phyloP scores from a whole-genome alignment of 2,329 filamentous ascomycete species.

The Ophiocordyceps camponoti-floridani region DNA sequence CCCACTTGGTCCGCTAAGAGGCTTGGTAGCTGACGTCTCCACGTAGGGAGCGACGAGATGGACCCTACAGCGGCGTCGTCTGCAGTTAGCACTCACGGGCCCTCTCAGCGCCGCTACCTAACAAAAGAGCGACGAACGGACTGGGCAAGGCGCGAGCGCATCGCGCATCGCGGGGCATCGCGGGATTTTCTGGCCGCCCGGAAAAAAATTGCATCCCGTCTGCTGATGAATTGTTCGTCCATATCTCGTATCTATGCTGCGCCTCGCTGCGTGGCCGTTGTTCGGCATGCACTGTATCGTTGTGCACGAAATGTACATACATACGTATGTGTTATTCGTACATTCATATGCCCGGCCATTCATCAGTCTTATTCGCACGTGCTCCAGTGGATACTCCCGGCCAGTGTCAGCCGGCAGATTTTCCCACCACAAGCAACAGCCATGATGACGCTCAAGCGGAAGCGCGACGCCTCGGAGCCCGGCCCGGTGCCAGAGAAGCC shows the following conservation, averaged over 20 bases:
- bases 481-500: slow-evolving; percentile 27
- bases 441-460: slow-evolving; percentile 15
- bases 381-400: too few relatives aligned
- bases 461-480: slow-evolving; percentile 9
- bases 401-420: background rate
- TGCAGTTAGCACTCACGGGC: background rate
- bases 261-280: background rate
- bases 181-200: background rate
- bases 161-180: background rate
- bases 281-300: too few relatives aligned
- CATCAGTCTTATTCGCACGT: too few relatives aligned
- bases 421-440: background rate
- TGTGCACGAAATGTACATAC: too few relatives aligned
- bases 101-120: background rate
- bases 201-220: background rate
- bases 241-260: too few relatives aligned
- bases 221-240: too few relatives aligned
- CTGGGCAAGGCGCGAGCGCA: background rate
- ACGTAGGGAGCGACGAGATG: too few relatives aligned
- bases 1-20: too few relatives aligned
- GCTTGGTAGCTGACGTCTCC: too few relatives aligned
- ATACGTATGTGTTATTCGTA: too few relatives aligned
- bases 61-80: background rate
- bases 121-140: background rate
- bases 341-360: too few relatives aligned